Base-by-base conservation (phyloP, 2,329 filamentous ascomycete genomes). In the Aphanoascus verrucosus region DNA sequence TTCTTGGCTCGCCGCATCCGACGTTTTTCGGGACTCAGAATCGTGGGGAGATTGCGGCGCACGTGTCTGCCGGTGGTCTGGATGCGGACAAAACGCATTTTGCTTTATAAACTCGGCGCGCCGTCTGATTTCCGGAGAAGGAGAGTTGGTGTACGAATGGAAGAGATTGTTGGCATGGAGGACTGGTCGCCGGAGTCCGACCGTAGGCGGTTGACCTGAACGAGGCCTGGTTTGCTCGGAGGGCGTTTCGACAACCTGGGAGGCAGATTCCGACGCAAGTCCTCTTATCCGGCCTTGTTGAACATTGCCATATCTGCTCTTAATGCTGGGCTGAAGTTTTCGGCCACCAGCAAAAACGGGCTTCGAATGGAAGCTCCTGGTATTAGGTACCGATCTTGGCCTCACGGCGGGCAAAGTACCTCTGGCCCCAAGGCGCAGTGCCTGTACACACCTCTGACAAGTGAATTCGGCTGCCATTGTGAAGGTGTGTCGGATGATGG, bases 51-150 rank as follows among this genome's bases (percentile, higher is more conserved):
- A 82, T 51, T 77, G 78, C 0, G 86, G 79, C 3, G 83, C 67
- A 58, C 86, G 81, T 1, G 86, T 90, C 53, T 84, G 80, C 61
- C 84, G 82, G 68, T 98, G 93, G 53, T 86, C 82, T 5, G 88
- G 88, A 64, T 98, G 93, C 23, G 93, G 88, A 65, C 93, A 98
- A 69, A 88, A 86, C 12, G 91, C 91, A 74, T 96, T 88, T 64
- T 94, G 86, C 66, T 84, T 87, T 72, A 97, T 97, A 64, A 88
- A 94, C 8, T 86, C 86, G 28, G 91, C 93, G 61, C 93, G 84
- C 62, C 83, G 82, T 62, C 91, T 83, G 59, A 98, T 96, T 57
- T 86, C 85, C 38, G 88, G 85, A 41, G 91, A 86, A 7, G 94
- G 93, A 12, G 93, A 98, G 59, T 84, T 78, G 35, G 88, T 87